A percentile compares a stretch with the other conserved stretches of the same genome.
These are phyloP conservation scores for Psophocarpus tetragonolobus DNA, from an alignment of 306 rosid genomes.

Conservation along the genomic window DNA sequence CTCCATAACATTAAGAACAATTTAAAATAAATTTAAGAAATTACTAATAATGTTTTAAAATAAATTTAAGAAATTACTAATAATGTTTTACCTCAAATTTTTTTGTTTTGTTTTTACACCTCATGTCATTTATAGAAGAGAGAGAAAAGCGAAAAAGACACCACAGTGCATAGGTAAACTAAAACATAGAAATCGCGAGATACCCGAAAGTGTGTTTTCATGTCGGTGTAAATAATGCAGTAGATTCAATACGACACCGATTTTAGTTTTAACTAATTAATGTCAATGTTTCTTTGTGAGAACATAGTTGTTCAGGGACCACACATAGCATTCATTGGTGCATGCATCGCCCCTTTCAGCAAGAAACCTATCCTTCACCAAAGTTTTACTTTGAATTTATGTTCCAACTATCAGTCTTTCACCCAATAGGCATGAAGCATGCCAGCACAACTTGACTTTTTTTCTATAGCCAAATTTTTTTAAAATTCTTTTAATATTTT, in stretches of 20 bases:
- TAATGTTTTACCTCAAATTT: background rate
- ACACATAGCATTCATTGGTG: background rate
- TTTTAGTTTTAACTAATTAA: background rate
- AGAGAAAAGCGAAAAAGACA: background rate
- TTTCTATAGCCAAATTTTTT: too few species aligned
- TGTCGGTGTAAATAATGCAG: background rate
- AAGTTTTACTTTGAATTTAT: background rate
- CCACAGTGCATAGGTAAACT: background rate
- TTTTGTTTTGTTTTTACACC: background rate
- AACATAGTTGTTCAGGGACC: background rate
- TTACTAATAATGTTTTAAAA: background rate
- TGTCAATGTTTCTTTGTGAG: background rate
- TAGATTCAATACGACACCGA: background rate
- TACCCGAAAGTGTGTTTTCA: slow-evolving; percentile 1
- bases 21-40: background rate
- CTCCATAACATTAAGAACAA: background rate
- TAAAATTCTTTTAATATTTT: too few species aligned
- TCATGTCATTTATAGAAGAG: background rate
- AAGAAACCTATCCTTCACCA: background rate
- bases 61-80: background rate
- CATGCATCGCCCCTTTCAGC: background rate
- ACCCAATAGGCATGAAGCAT: background rate
- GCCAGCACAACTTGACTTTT: background rate
- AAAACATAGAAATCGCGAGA: slow-evolving; percentile 11
- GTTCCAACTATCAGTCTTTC: background rate